Evolutionary conservation across 2,329 filamentous ascomycete genomes (phyloP).

Genomic region (Penicillium corylophilum): DNA sequence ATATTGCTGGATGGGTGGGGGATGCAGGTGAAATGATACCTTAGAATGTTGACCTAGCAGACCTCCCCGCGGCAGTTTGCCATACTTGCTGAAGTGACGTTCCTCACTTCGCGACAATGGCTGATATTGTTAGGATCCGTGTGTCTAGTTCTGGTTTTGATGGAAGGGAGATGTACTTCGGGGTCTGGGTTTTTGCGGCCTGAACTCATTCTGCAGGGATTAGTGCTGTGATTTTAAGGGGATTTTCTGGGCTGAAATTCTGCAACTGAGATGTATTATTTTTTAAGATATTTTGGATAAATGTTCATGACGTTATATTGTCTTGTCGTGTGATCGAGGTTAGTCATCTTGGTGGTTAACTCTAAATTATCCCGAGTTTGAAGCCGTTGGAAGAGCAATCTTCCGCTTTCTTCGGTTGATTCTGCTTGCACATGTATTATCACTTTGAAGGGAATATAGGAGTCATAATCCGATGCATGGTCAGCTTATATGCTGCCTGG

Average conservation of each 20-base stretch:
- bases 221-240: neutral
- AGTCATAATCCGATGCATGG: neutral
- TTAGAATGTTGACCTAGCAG: slow-evolving; percentile 14
- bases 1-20: neutral
- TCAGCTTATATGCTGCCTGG: neutral
- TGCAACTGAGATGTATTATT: too few relatives aligned
- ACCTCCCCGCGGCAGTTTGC: slow-evolving; percentile 14
- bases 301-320: neutral
- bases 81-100: slow-evolving; percentile 15
- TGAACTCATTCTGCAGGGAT: slow-evolving; percentile 8
- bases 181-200: slow-evolving; percentile 1
- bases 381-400: neutral
- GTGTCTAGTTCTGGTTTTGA: neutral
- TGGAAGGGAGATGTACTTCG: neutral
- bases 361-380: neutral
- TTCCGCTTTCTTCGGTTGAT: neutral
- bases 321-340: neutral
- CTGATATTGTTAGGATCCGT: slow-evolving; percentile 9
- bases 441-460: neutral
- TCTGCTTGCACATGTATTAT: too few relatives aligned
- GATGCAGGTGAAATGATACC: slow-evolving; percentile 7
- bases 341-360: neutral
- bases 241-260: neutral
- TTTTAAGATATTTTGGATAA: too few relatives aligned
- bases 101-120: slow-evolving; percentile 15